Percentiles rank a stretch among this genome's conserved stretches.
phyloP scores from a whole-genome alignment of 169 alveolate genomes.

The Pseudocohnilembus persalinus region DNA sequence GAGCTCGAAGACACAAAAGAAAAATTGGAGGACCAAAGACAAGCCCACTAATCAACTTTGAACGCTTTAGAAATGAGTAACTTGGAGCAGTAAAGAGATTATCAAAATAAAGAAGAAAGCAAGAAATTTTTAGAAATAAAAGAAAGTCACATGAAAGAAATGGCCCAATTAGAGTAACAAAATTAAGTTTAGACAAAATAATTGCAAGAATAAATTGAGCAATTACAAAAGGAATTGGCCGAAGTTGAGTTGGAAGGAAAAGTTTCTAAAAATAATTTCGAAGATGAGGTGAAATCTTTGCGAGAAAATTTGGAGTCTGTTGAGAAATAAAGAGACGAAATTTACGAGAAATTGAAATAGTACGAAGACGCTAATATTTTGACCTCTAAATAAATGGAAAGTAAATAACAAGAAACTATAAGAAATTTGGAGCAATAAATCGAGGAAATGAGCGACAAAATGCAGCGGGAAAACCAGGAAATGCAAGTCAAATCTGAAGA shows the following conservation, averaged over 20 bases:
- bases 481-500: slow-evolving; percentile 60
- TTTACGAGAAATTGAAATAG: slow-evolving; percentile 28
- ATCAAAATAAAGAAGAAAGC: slow-evolving; percentile 26
- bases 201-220: slow-evolving; percentile 50
- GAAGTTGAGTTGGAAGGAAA: slow-evolving; percentile 50
- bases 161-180: slow-evolving; percentile 47
- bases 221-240: slow-evolving; percentile 42
- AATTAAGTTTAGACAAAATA: slow-evolving; percentile 28
- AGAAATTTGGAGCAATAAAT: slow-evolving; percentile 53
- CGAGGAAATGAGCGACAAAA: slow-evolving; percentile 42
- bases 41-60: slow-evolving; percentile 48
- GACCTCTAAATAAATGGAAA: slow-evolving; percentile 50
- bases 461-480: slow-evolving; percentile 29
- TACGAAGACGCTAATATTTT: slow-evolving; percentile 46
- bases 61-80: slow-evolving; percentile 37
- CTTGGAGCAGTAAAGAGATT: slow-evolving; percentile 41
- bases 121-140: slow-evolving; percentile 55
- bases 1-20: slow-evolving; percentile 56
- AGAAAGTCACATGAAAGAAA: slow-evolving; percentile 48
- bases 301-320: slow-evolving; percentile 25
- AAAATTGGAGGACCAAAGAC: slow-evolving; percentile 47
- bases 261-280: slow-evolving; percentile 42
- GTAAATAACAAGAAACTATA: slow-evolving; percentile 51
- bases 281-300: slow-evolving; percentile 41
- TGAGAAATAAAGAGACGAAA: slow-evolving; percentile 41